Base-by-base conservation (phyloP, 305 asterid genomes). In the Euphrasia arctica region DNA sequence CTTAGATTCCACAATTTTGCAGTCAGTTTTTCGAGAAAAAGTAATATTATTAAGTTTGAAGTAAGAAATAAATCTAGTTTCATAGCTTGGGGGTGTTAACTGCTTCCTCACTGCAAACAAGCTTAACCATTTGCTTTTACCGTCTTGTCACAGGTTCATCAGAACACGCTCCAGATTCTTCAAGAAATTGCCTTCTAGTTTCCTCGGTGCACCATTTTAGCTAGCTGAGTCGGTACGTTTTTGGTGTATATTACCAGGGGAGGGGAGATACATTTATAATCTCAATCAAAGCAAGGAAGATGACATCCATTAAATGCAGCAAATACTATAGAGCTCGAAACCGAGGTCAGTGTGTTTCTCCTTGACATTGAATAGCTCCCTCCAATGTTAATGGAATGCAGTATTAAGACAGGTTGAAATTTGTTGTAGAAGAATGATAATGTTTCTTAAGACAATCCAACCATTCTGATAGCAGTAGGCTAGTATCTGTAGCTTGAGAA, bases 151-250 rank as follows among this genome's bases (percentile, higher is more conserved):
- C 95, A 92, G 98, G 97, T 92, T 78, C 98, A 89, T 70, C 96
- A 87, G 80, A 89, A 90, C 67, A 87, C 95, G 45, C 95, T 89
- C 68, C 91, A 92, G 80, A 89, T 89, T 74, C 98, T 92, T 78
- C 84, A 92, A 80, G 98, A 92, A 72, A 89, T 89, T 10, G 97
- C 96, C 28, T 92, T 87, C 83, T 92, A 84, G 83, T 62, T 66
- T 29, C 59, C 56, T 29, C 68, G 13, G 64, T 59, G 60, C 27
- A 60, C 67, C 59, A 58, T 51, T 72, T 72, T 63, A 49, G 63
- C 49, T 54, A 67, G 77, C 59, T 51, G 66, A 36, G 58, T 9
- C 27, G 50, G 63, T 34, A 50, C 39, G 66, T 54, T 63, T 45
- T 48, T 22, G 63, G 31, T 49, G 22, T 18, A 49, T 43, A 65